Base-by-base conservation (phyloP, 2,329 filamentous ascomycete genomes). In the Pseudocercospora fuligena region DNA sequence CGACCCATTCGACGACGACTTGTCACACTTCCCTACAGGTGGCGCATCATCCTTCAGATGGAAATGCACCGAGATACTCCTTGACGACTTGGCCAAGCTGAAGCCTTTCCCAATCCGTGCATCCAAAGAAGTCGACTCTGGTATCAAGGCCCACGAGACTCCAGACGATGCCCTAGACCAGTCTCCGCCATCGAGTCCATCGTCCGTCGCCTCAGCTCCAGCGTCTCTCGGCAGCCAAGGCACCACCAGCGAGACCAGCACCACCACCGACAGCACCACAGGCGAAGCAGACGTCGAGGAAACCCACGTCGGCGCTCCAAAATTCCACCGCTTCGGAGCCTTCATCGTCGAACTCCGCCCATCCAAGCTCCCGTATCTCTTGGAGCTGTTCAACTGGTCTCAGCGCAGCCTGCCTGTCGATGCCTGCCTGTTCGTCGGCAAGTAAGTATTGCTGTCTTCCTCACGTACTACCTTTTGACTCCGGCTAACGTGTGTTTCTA, bases 61-160 rank as follows among this genome's bases (percentile, higher is more conserved):
- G 6, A 25, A 51, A 2, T 27, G 25, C 47, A 23, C 4, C 21
- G n/a, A 51, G 14, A 9, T 9, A 25, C 47, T 12, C 14, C 47
- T 51, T 25, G 11, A 11, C 47, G 7, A 14, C 47, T 23, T 51
- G 40, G 40, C 3, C 47, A 25, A 56, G 23, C 25, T 7, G 16
- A 11, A 31, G 27, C 51, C 27, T 5, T 27, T 51, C 19, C 23
- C 27, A 25, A 7, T 8, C 51, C 23, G 12, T 23, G 27, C 23
- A 7, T 33, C 23, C 23, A 56, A 56, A 56, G 51, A 56, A n/a
- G 7, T 56, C 27, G 51, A 56, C 51, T 56, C 51, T 3, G 51
- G 51, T 11, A 56, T 56, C 25, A 14, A 5, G 5, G 16, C 23
- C 16, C 51, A 29, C 5, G 51, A 56, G 51, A 56, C 21, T 3